These are phyloP conservation scores for Evernia prunastri DNA, from an alignment of 495 filamentous ascomycete genomes.

Conservation along the genomic window DNA sequence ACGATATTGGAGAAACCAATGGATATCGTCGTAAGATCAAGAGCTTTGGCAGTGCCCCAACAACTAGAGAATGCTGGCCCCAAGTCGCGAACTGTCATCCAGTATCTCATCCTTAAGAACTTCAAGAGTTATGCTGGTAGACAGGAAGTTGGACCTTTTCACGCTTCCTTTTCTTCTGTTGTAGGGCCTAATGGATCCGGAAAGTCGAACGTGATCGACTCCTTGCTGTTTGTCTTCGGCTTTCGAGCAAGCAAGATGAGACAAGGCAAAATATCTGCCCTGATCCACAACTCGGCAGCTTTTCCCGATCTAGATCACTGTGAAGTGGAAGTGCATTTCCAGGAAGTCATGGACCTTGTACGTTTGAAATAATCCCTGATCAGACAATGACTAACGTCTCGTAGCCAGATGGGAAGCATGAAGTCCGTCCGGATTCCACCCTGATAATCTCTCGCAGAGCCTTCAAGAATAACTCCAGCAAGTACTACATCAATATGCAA, in stretches of 20 bases:
- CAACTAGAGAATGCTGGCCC: slow-evolving; percentile 64
- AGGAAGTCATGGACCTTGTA: slow-evolving; percentile 79
- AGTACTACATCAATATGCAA: slow-evolving; percentile 89
- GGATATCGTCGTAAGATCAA: slow-evolving; percentile 89
- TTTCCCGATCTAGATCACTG: slow-evolving; percentile 79
- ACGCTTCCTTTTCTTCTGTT: slow-evolving; percentile 96
- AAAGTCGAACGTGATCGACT: slow-evolving; percentile 98
- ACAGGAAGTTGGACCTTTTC: slow-evolving; percentile 94
- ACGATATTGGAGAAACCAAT: slow-evolving; percentile 80
- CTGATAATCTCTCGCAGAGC: slow-evolving; percentile 85
- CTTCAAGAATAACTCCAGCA: slow-evolving; percentile 96
- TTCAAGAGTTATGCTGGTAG: slow-evolving; percentile 98
- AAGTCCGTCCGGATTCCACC: slow-evolving; percentile 72
- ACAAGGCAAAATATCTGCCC: slow-evolving; percentile 93
- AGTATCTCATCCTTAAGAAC: slow-evolving; percentile 80
- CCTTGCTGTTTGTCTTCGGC: slow-evolving; percentile 93
- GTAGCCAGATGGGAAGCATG: slow-evolving; percentile 59
- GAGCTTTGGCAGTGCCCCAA: slow-evolving; percentile 57
- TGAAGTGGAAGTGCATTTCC: slow-evolving; percentile 93
- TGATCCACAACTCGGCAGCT: slow-evolving; percentile 92
- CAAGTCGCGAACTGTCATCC: slow-evolving; percentile 83
- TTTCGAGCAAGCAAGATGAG: slow-evolving; percentile 99
- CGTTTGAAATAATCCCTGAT: slow-evolving; percentile 18
- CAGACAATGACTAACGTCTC: slow-evolving; percentile 21
- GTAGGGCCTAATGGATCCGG: slow-evolving; percentile 97